Base-by-base conservation (phyloP, 306 rosid species). In the Medicago arabica region DNA sequence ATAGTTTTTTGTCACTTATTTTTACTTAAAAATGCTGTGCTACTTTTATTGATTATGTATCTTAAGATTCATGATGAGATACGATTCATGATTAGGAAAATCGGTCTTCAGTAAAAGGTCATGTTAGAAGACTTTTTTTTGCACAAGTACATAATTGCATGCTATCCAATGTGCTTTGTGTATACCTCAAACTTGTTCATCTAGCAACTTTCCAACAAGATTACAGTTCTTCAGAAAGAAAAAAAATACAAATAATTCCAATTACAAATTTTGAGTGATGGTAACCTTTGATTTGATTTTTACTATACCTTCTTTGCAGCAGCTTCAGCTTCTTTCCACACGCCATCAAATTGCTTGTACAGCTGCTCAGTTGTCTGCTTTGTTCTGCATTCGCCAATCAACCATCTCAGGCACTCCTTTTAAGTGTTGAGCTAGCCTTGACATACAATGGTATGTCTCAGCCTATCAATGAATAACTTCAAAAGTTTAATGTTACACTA, bases 361-460 rank as follows among this genome's bases (percentile, higher is more conserved):
- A 96, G 90, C 88, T 86, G 78, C 89, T 89, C 93, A 40, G 92
- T 88, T 76, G 83, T 92, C 89, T 96, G 93, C 93, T 90, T 96
- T 68, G 99, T 92, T 89, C 99, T 96, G 99, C 97, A 92, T 96
- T 87, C 75, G 83, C 82, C 88, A 92, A 83, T 90, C 91, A 90
- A 96, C 88, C 91, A 81, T 90, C 91, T 92, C 90, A 95, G 91
- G 81, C 87, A 93, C 80, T 70, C 89, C 97, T 81, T 78, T 86
- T 83, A 86, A 86, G 90, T 81, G 81, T 84, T 84, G 81, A 78
- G 65, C 89, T 86, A 89, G 97, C 94, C 92, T 94, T 90, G 97
- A 94, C 98, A 94, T 92, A 95, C 93, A 90, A 87, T 58, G 69
- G 98, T 92, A 95, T 87, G 96, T 87, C 98, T 87, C 92, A 89